Base-by-base conservation (phyloP, 352 stramenopile species). In the Phytopythium aichiense region DNA sequence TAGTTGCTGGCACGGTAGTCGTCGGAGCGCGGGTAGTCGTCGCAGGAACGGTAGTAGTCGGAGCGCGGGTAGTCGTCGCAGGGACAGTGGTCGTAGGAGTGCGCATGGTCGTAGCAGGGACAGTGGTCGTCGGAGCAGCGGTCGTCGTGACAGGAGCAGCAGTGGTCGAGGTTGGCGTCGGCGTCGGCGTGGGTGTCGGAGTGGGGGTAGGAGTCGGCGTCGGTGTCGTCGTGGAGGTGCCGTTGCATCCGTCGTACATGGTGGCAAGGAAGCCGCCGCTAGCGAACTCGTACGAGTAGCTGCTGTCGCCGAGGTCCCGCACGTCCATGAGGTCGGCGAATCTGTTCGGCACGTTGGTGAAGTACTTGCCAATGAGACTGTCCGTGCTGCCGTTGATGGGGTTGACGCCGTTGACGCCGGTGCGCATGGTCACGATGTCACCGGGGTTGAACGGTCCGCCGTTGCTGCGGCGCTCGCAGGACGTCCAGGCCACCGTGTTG, bases 221-320 rank as follows among this genome's bases (percentile, higher is more conserved):
- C 45, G 56, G 66, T 4, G 68, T 69, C 7, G 72, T 61, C 13
- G 30, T 65, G 18, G 68, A 59, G 12, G 65, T 72, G 1, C 70
- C 65, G 49, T 83, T 67, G 30, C 77, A 86, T 18, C 76, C 55
- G 8, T 43, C 69, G 58, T 77, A 86, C 69, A 84, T 72, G 3
- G 65, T 64, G 1, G 72, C 73, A 11, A 87, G 49, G 33, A 77
- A 71, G 4, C 72, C 70, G 16, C 71, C 79, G 48, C 63, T 65
- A 28, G 64, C 81, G 42, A 88, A 59, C 15, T 84, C 74, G 61
- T 83, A 88, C 58, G 74, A 69, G 73, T 88, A 88, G 70, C 79
- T 86, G 61, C 65, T 78, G 15, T 56, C 43, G 13, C 79, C 79
- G 22, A 88, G 45, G 28, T 82, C 72, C 4, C 74, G 68, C 7